These are phyloP conservation scores for Nannizziopsis arthrosporioides DNA, from an alignment of 2,329 filamentous ascomycete species.

Conservation along the genomic window DNA sequence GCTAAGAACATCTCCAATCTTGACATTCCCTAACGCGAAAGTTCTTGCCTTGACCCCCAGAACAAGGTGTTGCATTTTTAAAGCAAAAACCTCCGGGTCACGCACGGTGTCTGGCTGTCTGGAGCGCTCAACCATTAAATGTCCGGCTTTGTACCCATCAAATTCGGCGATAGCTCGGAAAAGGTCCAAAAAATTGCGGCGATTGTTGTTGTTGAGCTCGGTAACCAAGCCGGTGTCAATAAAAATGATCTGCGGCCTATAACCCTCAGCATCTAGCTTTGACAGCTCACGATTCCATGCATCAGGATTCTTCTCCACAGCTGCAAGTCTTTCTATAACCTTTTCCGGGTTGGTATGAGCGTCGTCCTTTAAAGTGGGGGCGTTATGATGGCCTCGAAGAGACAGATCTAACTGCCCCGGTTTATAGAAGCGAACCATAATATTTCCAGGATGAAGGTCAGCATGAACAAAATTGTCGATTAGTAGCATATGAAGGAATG, in stretches of 20 bases:
- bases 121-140: slow-evolving; percentile 92
- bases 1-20: slow-evolving; percentile 89
- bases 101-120: slow-evolving; percentile 83
- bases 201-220: slow-evolving; percentile 75
- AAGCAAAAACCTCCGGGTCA: slow-evolving; percentile 77
- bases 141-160: slow-evolving; percentile 86
- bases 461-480: slow-evolving; percentile 97
- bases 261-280: slow-evolving; percentile 74
- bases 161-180: slow-evolving; percentile 96
- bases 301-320: slow-evolving; percentile 53
- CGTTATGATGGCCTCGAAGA: slow-evolving; percentile 36
- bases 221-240: slow-evolving; percentile 95
- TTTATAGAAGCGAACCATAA: slow-evolving; percentile 98
- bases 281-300: slow-evolving; percentile 65
- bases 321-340: slow-evolving; percentile 67
- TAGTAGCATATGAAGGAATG: slow-evolving; percentile 90
- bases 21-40: slow-evolving; percentile 83
- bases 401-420: slow-evolving; percentile 59
- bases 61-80: slow-evolving; percentile 95
- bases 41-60: slow-evolving; percentile 81
- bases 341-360: slow-evolving; percentile 70
- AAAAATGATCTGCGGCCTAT: slow-evolving; percentile 87
- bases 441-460: slow-evolving; percentile 92
- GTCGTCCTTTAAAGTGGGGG: slow-evolving; percentile 23
- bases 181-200: slow-evolving; percentile 82